phyloP scores from a whole-genome alignment of 83 land plant genomes.

The Thuja plicata region DNA sequence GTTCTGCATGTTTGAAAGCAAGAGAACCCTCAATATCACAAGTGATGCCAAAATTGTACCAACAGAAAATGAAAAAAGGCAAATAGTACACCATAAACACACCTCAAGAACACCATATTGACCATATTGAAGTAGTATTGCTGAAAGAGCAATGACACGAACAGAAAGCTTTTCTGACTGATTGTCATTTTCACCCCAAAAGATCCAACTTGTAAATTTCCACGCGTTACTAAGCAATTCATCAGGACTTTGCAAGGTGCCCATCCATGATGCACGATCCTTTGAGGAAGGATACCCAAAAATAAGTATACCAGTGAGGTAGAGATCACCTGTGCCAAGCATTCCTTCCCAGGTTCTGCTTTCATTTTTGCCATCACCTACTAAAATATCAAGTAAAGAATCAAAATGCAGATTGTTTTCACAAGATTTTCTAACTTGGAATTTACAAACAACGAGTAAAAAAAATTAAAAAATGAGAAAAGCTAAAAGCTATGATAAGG shows the following conservation, averaged over 20 bases:
- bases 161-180: conserved; percentile 30
- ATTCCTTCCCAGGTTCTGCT: conserved; percentile 42
- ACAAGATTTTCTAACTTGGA: conserved; percentile 3
- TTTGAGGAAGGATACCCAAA: conserved; percentile 25
- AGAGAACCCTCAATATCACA: neutral
- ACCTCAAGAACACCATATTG: conserved; percentile 90
- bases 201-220: conserved; percentile 59
- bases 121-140: conserved; percentile 61
- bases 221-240: conserved; percentile 23
- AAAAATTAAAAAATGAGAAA: neutral
- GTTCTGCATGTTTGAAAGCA: conserved; percentile 37
- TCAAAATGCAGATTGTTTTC: conserved; percentile 6
- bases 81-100: neutral
- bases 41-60: neutral
- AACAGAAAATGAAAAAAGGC: neutral
- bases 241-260: conserved; percentile 27
- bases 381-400: conserved; percentile 8
- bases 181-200: conserved; percentile 49
- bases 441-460: neutral
- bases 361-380: conserved; percentile 31
- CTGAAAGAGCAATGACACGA: conserved; percentile 52
- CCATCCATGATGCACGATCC: conserved; percentile 11
- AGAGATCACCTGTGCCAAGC: conserved; percentile 48
- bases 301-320: conserved; percentile 38
- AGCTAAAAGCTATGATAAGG: neutral